A percentile compares a stretch with the other conserved stretches of the same genome.
Conservation (phyloP, 2,329 filamentous ascomycete genomes). For the Penicillium nordicum region DNA sequence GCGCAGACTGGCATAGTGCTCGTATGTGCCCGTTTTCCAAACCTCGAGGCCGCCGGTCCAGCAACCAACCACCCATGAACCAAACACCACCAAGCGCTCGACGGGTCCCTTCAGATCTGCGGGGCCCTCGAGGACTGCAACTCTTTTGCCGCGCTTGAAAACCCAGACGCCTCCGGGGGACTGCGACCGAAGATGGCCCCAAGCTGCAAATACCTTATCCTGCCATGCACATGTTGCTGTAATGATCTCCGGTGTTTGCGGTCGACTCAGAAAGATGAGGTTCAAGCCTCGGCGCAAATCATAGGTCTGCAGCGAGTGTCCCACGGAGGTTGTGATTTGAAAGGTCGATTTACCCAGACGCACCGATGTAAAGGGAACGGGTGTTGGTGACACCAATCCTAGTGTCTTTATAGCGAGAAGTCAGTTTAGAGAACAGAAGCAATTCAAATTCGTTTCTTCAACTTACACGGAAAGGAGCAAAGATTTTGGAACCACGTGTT, state of each 20-base stretch:
- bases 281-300: slow-evolving; percentile 87
- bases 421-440: slow-evolving; percentile 9
- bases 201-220: slow-evolving; percentile 82
- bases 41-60: slow-evolving; percentile 74
- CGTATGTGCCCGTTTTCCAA: slow-evolving; percentile 78
- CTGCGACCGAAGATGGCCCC: slow-evolving; percentile 59
- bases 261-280: slow-evolving; percentile 87
- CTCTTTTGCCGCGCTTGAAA: slow-evolving; percentile 84
- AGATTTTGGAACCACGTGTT: slow-evolving; percentile 68
- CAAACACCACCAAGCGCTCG: slow-evolving; percentile 75
- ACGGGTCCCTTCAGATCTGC: slow-evolving; percentile 64
- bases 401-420: slow-evolving; percentile 64
- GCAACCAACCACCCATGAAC: slow-evolving; percentile 84
- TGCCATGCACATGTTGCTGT: slow-evolving; percentile 87
- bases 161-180: slow-evolving; percentile 70
- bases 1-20: slow-evolving; percentile 83
- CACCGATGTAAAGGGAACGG: slow-evolving; percentile 83
- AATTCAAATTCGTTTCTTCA: background rate
- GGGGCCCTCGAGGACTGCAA: slow-evolving; percentile 70
- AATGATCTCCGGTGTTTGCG: slow-evolving; percentile 80
- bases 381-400: slow-evolving; percentile 85
- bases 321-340: slow-evolving; percentile 94
- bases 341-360: slow-evolving; percentile 92
- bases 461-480: slow-evolving; percentile 86
- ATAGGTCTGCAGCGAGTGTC: slow-evolving; percentile 88